These are phyloP conservation scores for Ophiorrhiza pumila DNA, from an alignment of 257 asterid species.

Conservation along the genomic window DNA sequence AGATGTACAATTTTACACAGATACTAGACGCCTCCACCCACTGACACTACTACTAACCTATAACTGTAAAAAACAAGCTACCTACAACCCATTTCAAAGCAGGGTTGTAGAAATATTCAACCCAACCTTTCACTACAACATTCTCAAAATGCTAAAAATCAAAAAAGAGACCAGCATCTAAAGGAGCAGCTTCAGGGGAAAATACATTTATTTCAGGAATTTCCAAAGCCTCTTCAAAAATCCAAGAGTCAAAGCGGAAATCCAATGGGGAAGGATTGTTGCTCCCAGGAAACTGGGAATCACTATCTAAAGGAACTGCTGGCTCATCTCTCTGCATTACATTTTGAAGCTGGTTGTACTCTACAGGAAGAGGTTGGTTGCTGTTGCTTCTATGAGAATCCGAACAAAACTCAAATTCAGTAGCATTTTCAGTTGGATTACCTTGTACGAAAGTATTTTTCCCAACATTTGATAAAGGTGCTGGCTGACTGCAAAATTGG, in stretches of 20 bases:
- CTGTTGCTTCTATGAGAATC: conserved; percentile 26
- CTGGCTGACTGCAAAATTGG: neutral
- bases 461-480: conserved; percentile 5
- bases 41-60: neutral
- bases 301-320: conserved; percentile 11
- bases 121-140: neutral
- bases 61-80: neutral
- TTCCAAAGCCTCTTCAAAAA: conserved; percentile 32
- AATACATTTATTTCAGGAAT: conserved; percentile 32
- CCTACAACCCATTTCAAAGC: neutral
- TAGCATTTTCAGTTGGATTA: conserved; percentile 24
- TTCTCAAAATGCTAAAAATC: conserved; percentile 24
- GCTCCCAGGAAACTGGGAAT: conserved; percentile 31
- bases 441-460: conserved; percentile 29
- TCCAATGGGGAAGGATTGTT: conserved; percentile 22
- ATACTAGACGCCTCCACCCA: neutral
- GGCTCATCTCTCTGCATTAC: conserved; percentile 14
- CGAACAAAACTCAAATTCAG: conserved; percentile 26
- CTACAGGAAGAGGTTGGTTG: conserved; percentile 28
- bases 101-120: neutral
- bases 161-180: conserved; percentile 35
- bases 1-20: conserved; percentile 12
- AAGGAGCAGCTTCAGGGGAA: conserved; percentile 43
- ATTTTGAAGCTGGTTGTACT: conserved; percentile 16
- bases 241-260: conserved; percentile 38